Evolutionary conservation across 441 rosid genomes (phyloP).

Genomic region (Pelargonium cotyledonis): DNA sequence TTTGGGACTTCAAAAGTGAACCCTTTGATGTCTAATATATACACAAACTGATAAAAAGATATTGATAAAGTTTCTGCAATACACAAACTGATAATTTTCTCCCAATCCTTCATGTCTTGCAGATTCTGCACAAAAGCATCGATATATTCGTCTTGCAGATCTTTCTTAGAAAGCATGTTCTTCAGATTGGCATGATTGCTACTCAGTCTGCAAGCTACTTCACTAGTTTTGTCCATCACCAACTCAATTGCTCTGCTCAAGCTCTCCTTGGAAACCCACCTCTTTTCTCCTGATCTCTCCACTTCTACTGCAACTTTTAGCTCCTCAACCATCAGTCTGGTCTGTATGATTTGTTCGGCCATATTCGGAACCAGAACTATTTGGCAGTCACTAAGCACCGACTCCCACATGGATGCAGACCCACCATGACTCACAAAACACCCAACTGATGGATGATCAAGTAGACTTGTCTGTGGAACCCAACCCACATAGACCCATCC

Average conservation of each 20-base stretch:
- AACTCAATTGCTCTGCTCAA: slow-evolving; percentile 13
- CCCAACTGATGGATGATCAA: slow-evolving; percentile 7
- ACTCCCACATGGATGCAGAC: slow-evolving; percentile 16
- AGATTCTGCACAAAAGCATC: too few relatives aligned
- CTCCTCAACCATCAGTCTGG: slow-evolving; percentile 11
- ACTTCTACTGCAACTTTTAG: slow-evolving; percentile 16
- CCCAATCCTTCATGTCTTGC: too few relatives aligned
- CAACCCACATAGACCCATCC: slow-evolving; percentile 13
- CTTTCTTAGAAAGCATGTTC: slow-evolving; percentile 1
- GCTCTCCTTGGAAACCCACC: slow-evolving; percentile 16
- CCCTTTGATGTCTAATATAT: too few relatives aligned
- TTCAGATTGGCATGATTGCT: slow-evolving; percentile 18
- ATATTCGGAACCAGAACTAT: slow-evolving; percentile 6
- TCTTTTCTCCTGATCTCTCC: slow-evolving; percentile 10
- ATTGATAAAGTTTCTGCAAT: too few relatives aligned
- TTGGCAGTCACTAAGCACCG: slow-evolving; percentile 1
- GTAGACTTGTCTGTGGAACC: slow-evolving; percentile 13
- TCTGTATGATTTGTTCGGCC: neutral
- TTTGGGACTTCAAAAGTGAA: too few relatives aligned
- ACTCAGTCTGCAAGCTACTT: slow-evolving; percentile 6
- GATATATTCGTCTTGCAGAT: neutral
- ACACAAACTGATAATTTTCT: too few relatives aligned
- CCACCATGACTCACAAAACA: slow-evolving; percentile 15
- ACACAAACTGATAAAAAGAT: too few relatives aligned
- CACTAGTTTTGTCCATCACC: slow-evolving; percentile 21